Conservation (phyloP, 1,284 basidiomycete genomes). For the Ganoderma meredithae region DNA sequence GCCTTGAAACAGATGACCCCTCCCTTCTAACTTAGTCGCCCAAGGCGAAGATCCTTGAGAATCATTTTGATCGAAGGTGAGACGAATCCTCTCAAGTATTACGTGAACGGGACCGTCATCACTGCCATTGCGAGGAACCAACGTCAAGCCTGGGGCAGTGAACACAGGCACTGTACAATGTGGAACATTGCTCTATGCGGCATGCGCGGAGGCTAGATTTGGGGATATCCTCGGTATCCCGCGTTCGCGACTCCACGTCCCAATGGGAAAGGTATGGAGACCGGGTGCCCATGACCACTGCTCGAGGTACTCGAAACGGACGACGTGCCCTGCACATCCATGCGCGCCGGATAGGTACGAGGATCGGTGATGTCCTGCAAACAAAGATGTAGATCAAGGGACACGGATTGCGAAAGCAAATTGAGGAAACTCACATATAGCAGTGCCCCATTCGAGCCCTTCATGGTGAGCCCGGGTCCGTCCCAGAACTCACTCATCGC, state of each 20-base stretch:
- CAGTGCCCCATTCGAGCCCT: background rate
- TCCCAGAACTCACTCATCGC: slow-evolving; percentile 1
- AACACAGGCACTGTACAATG: background rate
- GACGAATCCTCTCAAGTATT: background rate
- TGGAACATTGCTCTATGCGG: background rate
- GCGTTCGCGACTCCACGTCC: background rate
- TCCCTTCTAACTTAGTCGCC: too few species aligned
- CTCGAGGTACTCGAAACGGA: background rate
- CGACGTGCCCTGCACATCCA: background rate
- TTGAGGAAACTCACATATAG: slow-evolving; percentile 18
- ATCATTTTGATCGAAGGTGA: too few species aligned
- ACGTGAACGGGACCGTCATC: background rate
- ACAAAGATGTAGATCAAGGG: background rate
- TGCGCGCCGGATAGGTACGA: background rate
- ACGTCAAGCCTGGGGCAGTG: background rate
- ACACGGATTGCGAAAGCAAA: background rate
- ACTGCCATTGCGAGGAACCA: background rate
- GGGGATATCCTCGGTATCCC: background rate
- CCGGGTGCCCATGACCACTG: background rate
- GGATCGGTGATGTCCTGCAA: background rate
- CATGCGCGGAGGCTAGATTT: background rate
- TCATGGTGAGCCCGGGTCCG: background rate
- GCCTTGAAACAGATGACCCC: background rate
- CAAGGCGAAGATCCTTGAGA: too few species aligned
- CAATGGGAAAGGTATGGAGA: background rate